Evolutionary conservation across 2,329 filamentous ascomycete species (phyloP).

Genomic region (Nothomitra cinnamomea): DNA sequence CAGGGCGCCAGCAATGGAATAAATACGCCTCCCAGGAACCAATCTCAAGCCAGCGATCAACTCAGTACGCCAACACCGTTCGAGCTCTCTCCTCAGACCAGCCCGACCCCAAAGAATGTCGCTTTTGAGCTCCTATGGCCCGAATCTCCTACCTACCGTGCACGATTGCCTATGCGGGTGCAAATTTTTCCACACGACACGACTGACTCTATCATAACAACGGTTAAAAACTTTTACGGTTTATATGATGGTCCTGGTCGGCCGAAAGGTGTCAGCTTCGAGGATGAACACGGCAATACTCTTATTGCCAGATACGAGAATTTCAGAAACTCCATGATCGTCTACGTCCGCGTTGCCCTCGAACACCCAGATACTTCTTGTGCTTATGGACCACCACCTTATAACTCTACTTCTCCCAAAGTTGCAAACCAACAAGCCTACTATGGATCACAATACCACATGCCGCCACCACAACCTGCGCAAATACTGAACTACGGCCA

Average conservation of each 20-base stretch:
- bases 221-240: conserved; percentile 97
- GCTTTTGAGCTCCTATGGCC: conserved; percentile 61
- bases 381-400: conserved; percentile 31
- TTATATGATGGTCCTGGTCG: conserved; percentile 58
- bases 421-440: conserved; percentile 26
- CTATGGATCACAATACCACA: conserved; percentile 46
- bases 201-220: conserved; percentile 93
- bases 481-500: conserved; percentile 38
- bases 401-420: conserved; percentile 6
- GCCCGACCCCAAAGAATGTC: conserved; percentile 48
- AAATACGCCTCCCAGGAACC: conserved; percentile 2
- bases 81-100: conserved; percentile 20
- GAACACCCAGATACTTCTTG: conserved; percentile 31
- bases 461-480: conserved; percentile 38
- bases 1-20: background rate
- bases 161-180: conserved; percentile 67
- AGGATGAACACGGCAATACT: conserved; percentile 75
- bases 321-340: conserved; percentile 77
- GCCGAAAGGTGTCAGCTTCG: conserved; percentile 79
- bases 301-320: conserved; percentile 96
- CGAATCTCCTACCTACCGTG: conserved; percentile 49
- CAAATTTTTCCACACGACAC: conserved; percentile 93
- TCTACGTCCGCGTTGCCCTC: conserved; percentile 72
- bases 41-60: background rate
- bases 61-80: conserved; percentile 13